These are phyloP conservation scores for Xylariales sp. DNA, from an alignment of 2,329 filamentous ascomycete species.

Conservation along the genomic window DNA sequence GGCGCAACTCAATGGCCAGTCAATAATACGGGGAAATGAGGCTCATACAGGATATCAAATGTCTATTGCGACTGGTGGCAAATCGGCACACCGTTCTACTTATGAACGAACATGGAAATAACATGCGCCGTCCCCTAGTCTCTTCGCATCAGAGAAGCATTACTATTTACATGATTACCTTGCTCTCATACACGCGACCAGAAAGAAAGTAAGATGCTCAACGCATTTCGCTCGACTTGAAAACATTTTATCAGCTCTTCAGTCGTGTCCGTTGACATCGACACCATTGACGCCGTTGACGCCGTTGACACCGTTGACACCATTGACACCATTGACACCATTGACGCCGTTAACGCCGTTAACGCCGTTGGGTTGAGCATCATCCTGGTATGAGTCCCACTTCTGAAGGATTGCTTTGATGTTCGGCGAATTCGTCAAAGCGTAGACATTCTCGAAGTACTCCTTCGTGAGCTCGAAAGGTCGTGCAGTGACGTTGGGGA, in stretches of 20 bases:
- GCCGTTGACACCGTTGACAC: conserved; percentile 29
- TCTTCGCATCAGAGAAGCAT: neutral
- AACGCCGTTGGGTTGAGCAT: conserved; percentile 27
- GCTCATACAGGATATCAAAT: too few species aligned
- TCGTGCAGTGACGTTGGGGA: conserved; percentile 94
- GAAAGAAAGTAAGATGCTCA: too few species aligned
- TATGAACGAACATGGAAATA: neutral
- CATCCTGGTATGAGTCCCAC: conserved; percentile 69
- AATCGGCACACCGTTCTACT: neutral
- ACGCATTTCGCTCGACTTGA: too few species aligned
- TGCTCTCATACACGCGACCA: neutral
- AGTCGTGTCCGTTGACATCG: conserved; percentile 19
- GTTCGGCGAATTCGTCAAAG: conserved; percentile 77
- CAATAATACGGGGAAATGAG: too few species aligned
- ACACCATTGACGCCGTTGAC: conserved; percentile 30
- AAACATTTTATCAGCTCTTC: too few species aligned
- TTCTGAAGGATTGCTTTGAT: conserved; percentile 81
- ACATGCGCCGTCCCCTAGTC: neutral
- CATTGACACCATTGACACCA: conserved; percentile 23
- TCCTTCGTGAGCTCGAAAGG: conserved; percentile 96
- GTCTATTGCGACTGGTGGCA: neutral
- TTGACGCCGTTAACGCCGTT: too few species aligned
- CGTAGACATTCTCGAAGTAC: conserved; percentile 99
- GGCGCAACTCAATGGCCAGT: too few species aligned
- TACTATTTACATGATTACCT: conserved; percentile 4